Conservation (phyloP, 495 filamentous ascomycete species). For the Copromyces sp. region DNA sequence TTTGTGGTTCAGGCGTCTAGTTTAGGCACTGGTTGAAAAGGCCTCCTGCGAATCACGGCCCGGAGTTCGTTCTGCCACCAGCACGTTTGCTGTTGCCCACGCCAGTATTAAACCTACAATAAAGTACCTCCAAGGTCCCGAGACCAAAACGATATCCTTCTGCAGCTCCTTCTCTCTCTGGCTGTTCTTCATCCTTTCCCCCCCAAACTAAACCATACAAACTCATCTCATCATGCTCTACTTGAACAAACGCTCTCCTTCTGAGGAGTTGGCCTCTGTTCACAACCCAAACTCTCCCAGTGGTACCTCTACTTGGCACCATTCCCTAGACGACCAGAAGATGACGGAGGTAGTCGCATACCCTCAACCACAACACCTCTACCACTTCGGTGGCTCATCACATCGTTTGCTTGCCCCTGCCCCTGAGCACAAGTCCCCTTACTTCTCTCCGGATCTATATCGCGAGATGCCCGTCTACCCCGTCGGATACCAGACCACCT, state of each 20-base stretch:
- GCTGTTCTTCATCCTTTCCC: background rate
- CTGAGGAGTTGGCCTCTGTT: background rate
- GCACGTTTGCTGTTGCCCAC: background rate
- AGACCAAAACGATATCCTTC: background rate
- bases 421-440: background rate
- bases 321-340: conserved; percentile 2
- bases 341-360: conserved; percentile 17
- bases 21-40: background rate
- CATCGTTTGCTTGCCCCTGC: conserved; percentile 11
- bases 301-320: background rate
- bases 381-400: conserved; percentile 7
- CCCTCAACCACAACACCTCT: conserved; percentile 4
- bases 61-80: background rate
- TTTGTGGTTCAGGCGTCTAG: background rate
- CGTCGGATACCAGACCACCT: conserved; percentile 1
- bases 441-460: conserved; percentile 4
- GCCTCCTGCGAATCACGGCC: background rate
- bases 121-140: background rate
- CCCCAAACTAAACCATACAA: background rate
- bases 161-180: background rate
- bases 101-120: background rate
- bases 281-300: background rate
- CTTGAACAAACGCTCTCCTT: background rate
- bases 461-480: conserved; percentile 8
- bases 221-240: background rate